Base-by-base conservation (phyloP, 2,329 filamentous ascomycete species). In the Coniochaeta sp. region DNA sequence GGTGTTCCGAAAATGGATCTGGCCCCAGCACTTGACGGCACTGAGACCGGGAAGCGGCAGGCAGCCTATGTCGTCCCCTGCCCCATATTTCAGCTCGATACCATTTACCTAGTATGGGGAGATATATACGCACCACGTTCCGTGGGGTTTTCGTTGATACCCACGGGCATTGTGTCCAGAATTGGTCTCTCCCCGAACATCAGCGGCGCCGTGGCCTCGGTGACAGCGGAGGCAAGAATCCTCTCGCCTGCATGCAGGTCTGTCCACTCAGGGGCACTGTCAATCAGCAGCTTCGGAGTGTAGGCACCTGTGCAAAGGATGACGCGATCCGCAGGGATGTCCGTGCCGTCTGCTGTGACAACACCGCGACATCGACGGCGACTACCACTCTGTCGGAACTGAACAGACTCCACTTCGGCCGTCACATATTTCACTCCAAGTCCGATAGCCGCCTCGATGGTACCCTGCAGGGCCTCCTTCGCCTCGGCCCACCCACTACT, bases 401-500 rank as follows among this genome's bases (percentile, higher is more conserved):
- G 67, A 55, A 86, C 63, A 0, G 74, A 72, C 1, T 73, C 69
- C 1, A 83, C 77, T 59, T 86, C 81, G 17, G 78, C 81, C 0
- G 74, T 75, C 11, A 84, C 76, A 60, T 87, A 88, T 67, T 80
- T 79, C 62, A 87, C 85, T 1, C 86, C 85, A 7, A 83, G 69
- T 55, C 79, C 75, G 6, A 87, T 65, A 17, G 76, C 76, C 60
- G 75, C 74, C 36, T 78, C 76, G 1, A 83, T 87, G 9, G 87
- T 76, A 1, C 79, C 81, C 58, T 75, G 70, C 62, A 88, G 68
- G 33, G 79, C 77, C 64, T 86, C 82, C 2, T 81, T 82, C 1
- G 86, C 85, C n/a, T 82, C 83, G 7, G 79, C 84, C 83, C 84
- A 88, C 1, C 85, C 85, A 68, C 83, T 85, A 31, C 79, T 81